A percentile compares a stretch with the other conserved stretches of the same genome.
Conservation (phyloP, 306 rosid genomes). For the Cyamopsis tetragonoloba region DNA sequence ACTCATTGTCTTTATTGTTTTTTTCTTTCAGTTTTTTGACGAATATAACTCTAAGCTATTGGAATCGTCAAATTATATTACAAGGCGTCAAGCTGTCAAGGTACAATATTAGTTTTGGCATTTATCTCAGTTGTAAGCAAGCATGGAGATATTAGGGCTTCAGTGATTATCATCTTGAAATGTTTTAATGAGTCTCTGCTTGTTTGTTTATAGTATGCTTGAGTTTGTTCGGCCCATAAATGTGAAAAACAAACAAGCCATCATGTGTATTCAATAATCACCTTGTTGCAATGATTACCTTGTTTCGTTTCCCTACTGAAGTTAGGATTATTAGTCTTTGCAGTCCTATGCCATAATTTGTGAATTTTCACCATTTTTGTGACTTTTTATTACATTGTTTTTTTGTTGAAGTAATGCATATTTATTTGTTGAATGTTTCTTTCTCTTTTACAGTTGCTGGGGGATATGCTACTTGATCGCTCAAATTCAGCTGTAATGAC, state of each 20-base stretch:
- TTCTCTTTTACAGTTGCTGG: conserved; percentile 66
- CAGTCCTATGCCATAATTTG: not conserved
- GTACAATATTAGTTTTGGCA: conserved; percentile 37
- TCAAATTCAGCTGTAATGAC: conserved; percentile 84
- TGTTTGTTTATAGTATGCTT: not conserved
- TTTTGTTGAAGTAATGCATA: not conserved
- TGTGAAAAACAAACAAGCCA: not conserved
- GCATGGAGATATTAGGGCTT: conserved; percentile 6
- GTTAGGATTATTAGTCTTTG: not conserved
- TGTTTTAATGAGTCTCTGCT: not conserved
- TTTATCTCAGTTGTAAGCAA: not conserved
- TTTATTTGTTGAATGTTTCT: conserved; percentile 25
- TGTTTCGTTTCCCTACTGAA: not conserved
- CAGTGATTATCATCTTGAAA: not conserved
- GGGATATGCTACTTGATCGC: conserved; percentile 84
- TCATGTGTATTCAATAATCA: not conserved
- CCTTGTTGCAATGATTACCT: not conserved
- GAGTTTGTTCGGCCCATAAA: not conserved
- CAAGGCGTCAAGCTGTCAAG: conserved; percentile 94
- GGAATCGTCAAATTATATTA: conserved; percentile 85
- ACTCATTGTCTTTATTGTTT: conserved; percentile 2
- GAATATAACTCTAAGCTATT: conserved; percentile 83
- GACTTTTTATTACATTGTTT: not conserved
- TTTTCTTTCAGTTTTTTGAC: conserved; percentile 65
- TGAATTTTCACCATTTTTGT: not conserved